Base-by-base conservation (phyloP, 2,329 filamentous ascomycete species). In the Seiridium cupressi region DNA sequence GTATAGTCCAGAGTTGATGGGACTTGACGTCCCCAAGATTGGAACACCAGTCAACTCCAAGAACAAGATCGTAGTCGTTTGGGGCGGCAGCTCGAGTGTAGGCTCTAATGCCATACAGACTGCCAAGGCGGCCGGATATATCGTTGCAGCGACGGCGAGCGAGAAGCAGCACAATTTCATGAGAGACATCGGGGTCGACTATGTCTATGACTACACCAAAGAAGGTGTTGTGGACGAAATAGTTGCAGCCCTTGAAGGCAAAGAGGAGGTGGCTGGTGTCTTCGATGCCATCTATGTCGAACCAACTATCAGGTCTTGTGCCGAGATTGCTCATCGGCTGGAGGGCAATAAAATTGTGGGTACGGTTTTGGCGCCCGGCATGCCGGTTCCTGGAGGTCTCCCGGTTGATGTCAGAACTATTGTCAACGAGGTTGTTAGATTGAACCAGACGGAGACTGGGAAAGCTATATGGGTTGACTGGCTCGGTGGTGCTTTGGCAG, bases 91-190 rank as follows among this genome's bases (percentile, higher is more conserved):
- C 2, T 74, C 74, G 2, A 72, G 70, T 18, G 77, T 80, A 3
- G 78, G 79, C 1, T 72, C 72, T 61, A 75, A 73, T 51, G 76
- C 75, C 2, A 74, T 80, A 18, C 78, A 81, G 60, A 70, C 80
- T 3, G 70, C 73, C 34, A 65, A 69, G 9, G 72, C 72, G 5
- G 72, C 75, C 4, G 78, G 78, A 6, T 77, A 76, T 55, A 68
- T 74, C 31, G 77, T 81, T 13, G 63, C 78, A 11, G 66, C 74
- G 5, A 78, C 75, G 1, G 70, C 73, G 1, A 74, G 73, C 1
- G 66, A 70, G 8, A 72, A 69, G 55, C 67, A 67, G 56, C 64
- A 64, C 53, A 56, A 62, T 9, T 67, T 69, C 44, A 54, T 63
- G 26, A 63, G 65, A 59, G 58, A 64, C 54, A 64, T 70, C 7